These are phyloP conservation scores for Aurantiochytrium sp. DNA, from an alignment of 108 stramenopile species.

Conservation along the genomic window DNA sequence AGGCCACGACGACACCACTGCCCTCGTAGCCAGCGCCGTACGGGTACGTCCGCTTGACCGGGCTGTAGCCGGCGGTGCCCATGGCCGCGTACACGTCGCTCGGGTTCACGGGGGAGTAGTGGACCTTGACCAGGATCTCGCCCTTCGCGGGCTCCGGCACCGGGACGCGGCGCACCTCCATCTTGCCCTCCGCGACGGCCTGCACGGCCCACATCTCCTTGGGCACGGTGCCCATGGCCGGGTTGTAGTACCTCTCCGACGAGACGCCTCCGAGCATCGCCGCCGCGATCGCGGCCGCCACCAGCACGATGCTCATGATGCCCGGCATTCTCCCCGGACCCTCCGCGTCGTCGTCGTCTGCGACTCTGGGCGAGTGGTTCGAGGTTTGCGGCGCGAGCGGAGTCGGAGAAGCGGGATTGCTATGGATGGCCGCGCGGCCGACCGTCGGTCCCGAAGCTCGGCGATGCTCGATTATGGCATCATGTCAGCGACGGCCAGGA, in stretches of 20 bases:
- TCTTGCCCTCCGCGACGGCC: constrained; percentile 44
- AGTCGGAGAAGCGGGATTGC: too few species aligned
- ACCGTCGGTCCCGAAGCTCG: too few species aligned
- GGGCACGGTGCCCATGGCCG: background rate
- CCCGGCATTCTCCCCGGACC: too few species aligned
- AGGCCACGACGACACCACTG: constrained; percentile 51
- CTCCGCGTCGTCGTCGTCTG: too few species aligned
- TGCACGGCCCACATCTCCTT: constrained; percentile 4
- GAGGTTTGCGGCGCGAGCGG: too few species aligned
- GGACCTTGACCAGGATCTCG: constrained; percentile 47
- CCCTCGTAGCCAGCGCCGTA: constrained; percentile 58
- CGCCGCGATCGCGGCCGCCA: background rate
- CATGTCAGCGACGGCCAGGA: too few species aligned
- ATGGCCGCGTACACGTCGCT: constrained; percentile 38
- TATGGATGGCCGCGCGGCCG: too few species aligned
- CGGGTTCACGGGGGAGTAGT: constrained; percentile 53
- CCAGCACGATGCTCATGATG: background rate
- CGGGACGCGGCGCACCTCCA: constrained; percentile 49
- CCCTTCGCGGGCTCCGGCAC: constrained; percentile 44
- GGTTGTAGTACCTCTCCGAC: background rate
- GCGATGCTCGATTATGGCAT: too few species aligned
- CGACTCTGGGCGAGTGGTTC: too few species aligned
- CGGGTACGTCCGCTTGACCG: constrained; percentile 41
- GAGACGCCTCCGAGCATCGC: background rate
- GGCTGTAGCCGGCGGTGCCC: background rate